Evolutionary conservation across 805 yeast species (phyloP).

Genomic region (Komagataella kurtzmanii): DNA sequence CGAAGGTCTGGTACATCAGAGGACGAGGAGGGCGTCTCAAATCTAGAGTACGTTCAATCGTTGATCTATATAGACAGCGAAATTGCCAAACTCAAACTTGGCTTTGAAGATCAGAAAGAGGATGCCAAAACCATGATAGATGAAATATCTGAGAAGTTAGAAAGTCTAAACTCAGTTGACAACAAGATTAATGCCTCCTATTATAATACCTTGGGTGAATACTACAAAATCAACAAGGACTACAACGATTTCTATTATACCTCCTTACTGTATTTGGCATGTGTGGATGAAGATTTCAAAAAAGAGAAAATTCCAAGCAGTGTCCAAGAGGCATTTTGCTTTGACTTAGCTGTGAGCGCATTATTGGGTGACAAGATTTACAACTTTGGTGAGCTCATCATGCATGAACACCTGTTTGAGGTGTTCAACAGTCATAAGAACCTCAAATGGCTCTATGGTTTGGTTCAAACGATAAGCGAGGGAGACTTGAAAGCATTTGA

Average conservation of each 20-base stretch:
- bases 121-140: slow-evolving; percentile 62
- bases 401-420: slow-evolving; percentile 63
- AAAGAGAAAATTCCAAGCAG: slow-evolving; percentile 22
- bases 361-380: slow-evolving; percentile 83
- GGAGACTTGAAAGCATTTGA: slow-evolving; percentile 69
- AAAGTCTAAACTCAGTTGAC: slow-evolving; percentile 39
- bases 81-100: slow-evolving; percentile 53
- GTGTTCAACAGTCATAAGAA: slow-evolving; percentile 30
- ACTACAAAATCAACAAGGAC: slow-evolving; percentile 62
- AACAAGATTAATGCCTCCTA: slow-evolving; percentile 67
- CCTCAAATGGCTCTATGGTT: slow-evolving; percentile 49
- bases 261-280: slow-evolving; percentile 70
- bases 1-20: slow-evolving; percentile 6
- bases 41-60: slow-evolving; percentile 31
- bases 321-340: slow-evolving; percentile 28
- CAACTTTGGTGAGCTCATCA: slow-evolving; percentile 88
- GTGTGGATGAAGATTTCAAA: slow-evolving; percentile 29
- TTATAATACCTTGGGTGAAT: slow-evolving; percentile 68
- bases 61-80: slow-evolving; percentile 49
- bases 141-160: slow-evolving; percentile 41
- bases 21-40: slow-evolving; percentile 17
- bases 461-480: slow-evolving; percentile 57
- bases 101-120: slow-evolving; percentile 20
- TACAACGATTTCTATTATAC: slow-evolving; percentile 73
- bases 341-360: slow-evolving; percentile 77